Percentiles rank a stretch among this genome's conserved stretches.
phyloP scores from a whole-genome alignment of 768 basidiomycete species.

The Lactifluus rugatus region DNA sequence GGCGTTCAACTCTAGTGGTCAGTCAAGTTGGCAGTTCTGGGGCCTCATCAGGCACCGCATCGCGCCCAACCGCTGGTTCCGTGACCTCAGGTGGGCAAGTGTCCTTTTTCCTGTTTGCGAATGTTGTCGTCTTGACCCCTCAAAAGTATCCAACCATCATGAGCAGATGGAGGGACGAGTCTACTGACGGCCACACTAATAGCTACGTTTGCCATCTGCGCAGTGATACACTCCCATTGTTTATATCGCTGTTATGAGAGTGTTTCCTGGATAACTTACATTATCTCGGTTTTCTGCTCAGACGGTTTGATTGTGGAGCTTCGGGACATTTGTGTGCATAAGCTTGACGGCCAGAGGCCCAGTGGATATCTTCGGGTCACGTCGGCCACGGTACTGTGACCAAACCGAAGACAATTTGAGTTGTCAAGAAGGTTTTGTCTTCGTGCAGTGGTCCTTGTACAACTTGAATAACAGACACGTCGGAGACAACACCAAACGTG shows the following conservation, averaged over 20 bases:
- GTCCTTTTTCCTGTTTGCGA: neutral
- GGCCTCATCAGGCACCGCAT: neutral
- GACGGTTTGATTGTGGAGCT: neutral
- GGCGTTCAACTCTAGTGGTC: slow-evolving; percentile 49
- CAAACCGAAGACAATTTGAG: neutral
- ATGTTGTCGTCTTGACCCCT: neutral
- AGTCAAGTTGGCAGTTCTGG: slow-evolving; percentile 40
- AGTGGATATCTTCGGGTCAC: neutral
- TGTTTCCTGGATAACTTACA: neutral
- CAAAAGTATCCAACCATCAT: neutral
- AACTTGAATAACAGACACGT: neutral
- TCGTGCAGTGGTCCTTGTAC: neutral
- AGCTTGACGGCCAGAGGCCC: neutral
- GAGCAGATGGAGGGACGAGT: neutral
- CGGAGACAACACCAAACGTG: neutral
- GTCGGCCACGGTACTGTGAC: neutral
- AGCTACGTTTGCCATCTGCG: neutral
- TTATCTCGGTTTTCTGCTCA: neutral
- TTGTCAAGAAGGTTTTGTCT: neutral
- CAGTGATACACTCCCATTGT: neutral
- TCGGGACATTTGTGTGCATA: neutral
- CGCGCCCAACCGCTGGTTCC: neutral
- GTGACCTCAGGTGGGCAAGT: neutral
- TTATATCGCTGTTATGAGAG: neutral
- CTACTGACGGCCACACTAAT: neutral